These are phyloP conservation scores for Camellia oleifera DNA, from an alignment of 179 eudicot genomes.

Conservation along the genomic window DNA sequence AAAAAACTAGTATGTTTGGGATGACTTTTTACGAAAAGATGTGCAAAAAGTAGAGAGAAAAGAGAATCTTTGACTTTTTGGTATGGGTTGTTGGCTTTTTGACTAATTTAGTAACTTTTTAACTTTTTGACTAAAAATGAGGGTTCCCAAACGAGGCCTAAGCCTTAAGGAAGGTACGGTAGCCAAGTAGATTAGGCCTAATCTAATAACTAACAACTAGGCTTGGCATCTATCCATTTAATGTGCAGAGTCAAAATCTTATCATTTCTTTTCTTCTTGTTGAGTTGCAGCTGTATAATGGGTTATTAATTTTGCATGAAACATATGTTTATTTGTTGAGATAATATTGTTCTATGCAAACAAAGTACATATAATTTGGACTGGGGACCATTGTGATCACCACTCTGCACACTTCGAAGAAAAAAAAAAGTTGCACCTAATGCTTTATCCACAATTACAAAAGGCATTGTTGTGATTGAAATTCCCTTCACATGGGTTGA, in stretches of 20 bases:
- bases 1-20: no score
- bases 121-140: no score
- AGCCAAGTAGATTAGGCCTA: no score
- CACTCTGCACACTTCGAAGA: slow-evolving; percentile 15
- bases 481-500: slow-evolving; percentile 26
- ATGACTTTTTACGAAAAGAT: no score
- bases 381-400: slow-evolving; percentile 7
- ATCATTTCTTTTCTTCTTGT: slow-evolving; percentile 16
- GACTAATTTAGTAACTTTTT: no score
- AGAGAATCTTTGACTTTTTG: no score
- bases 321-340: background rate
- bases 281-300: background rate
- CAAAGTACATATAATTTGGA: background rate
- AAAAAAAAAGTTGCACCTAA: slow-evolving; percentile 9
- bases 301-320: background rate
- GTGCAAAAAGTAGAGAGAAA: no score
- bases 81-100: no score
- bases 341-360: background rate
- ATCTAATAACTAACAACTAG: no score
- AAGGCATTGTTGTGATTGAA: slow-evolving; percentile 21
- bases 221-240: slow-evolving; percentile 18
- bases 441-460: slow-evolving; percentile 38
- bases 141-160: no score
- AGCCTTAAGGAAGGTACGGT: no score
- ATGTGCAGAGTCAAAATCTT: slow-evolving; percentile 21